Conservation (phyloP, 441 rosid species). For the Aleurites moluccanus region DNA sequence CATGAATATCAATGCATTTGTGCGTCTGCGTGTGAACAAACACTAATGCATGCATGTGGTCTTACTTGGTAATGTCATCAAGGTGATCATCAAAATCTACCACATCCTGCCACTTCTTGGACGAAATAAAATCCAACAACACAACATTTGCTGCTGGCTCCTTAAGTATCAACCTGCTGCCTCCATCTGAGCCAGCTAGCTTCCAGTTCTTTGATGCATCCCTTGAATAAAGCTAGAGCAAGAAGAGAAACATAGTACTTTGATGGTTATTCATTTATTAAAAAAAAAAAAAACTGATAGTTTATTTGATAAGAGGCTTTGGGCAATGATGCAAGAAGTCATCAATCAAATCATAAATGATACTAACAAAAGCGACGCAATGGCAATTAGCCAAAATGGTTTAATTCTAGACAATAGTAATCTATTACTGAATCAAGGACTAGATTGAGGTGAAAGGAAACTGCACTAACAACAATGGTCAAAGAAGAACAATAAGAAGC, state of each 20-base stretch:
- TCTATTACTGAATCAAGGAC: background rate
- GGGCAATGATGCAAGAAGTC: background rate
- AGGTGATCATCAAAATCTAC: conserved; percentile 95
- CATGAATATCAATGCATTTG: background rate
- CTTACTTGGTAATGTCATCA: conserved; percentile 86
- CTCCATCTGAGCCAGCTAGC: conserved; percentile 60
- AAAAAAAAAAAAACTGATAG: background rate
- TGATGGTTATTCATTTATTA: background rate
- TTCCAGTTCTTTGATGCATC: conserved; percentile 94
- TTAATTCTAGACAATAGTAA: background rate
- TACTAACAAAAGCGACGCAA: background rate
- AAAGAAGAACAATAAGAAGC: background rate
- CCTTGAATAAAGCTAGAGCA: conserved; percentile 65
- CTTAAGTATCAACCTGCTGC: conserved; percentile 60
- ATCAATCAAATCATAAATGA: background rate
- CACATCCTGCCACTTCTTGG: conserved; percentile 78
- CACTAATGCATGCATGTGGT: background rate
- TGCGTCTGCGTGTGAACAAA: background rate
- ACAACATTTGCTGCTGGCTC: conserved; percentile 84
- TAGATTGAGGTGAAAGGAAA: background rate
- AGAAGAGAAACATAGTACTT: conserved; percentile 16
- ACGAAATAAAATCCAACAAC: conserved; percentile 66
- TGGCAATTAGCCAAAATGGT: background rate
- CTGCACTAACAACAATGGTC: background rate
- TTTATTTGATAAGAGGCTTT: background rate